Percentiles rank a stretch among this genome's conserved stretches.
Evolutionary conservation across 2,329 filamentous ascomycete genomes (phyloP).

Genomic region (Venturia carpophila): DNA sequence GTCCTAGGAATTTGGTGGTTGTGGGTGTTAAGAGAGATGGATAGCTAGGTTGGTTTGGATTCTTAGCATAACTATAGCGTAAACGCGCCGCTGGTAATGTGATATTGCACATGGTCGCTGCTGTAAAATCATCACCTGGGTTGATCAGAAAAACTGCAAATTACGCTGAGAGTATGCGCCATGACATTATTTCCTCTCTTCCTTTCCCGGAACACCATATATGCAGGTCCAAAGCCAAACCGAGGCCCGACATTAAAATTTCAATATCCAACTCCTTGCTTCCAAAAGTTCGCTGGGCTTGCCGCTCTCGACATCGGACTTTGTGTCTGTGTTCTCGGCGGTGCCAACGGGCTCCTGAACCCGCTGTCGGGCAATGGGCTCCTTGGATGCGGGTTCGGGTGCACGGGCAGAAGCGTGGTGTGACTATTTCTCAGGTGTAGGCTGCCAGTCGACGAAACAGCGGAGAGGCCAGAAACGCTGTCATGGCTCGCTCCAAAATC

Average conservation of each 20-base stretch:
- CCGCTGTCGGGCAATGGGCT: constrained; percentile 8
- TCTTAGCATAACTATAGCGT: too few species aligned
- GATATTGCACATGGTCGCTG: too few species aligned
- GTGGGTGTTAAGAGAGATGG: constrained; percentile 51
- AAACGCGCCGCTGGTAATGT: too few species aligned
- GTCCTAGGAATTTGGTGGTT: constrained; percentile 85
- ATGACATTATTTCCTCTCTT: not conserved
- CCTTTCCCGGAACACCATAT: not conserved
- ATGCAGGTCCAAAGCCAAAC: not conserved
- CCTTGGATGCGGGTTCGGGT: not conserved
- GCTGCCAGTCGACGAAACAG: constrained; percentile 6
- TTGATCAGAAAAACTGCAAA: too few species aligned
- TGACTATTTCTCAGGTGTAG: not conserved
- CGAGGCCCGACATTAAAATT: not conserved
- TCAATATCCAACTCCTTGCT: constrained; percentile 11
- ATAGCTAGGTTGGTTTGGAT: not conserved
- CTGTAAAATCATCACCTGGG: too few species aligned
- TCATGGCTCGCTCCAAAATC: constrained; percentile 5
- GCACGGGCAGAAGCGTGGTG: not conserved
- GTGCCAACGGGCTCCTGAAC: not conserved
- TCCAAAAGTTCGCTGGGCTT: constrained; percentile 8
- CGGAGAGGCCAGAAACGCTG: constrained; percentile 3
- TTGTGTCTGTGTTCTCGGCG: not conserved
- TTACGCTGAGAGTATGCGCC: not conserved
- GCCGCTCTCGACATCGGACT: constrained; percentile 7